A percentile compares a stretch with the other conserved stretches of the same genome.
phyloP scores from a whole-genome alignment of 108 stramenopile genomes.

The Nitzschia sp. region DNA sequence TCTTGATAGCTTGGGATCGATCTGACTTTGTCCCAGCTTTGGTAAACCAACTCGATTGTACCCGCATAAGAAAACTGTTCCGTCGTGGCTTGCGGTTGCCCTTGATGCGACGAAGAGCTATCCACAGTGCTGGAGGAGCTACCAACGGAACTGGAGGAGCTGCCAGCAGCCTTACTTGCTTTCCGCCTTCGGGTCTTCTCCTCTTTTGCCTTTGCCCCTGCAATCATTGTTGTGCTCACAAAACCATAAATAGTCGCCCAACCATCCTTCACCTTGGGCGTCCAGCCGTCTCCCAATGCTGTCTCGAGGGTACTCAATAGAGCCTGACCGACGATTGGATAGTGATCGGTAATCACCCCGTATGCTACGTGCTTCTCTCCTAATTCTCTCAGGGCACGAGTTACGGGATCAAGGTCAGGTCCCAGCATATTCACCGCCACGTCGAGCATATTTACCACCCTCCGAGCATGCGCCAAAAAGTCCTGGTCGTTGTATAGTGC shows the following conservation, averaged over 20 bases:
- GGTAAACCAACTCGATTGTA: neutral
- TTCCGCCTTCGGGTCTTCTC: no score
- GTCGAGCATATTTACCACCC: slow-evolving; percentile 28
- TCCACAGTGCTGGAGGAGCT: no score
- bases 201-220: slow-evolving; percentile 11
- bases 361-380: slow-evolving; percentile 32
- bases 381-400: slow-evolving; percentile 6
- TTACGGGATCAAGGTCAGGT: slow-evolving; percentile 28
- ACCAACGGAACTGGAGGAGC: no score
- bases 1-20: slow-evolving; percentile 36
- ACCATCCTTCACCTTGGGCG: slow-evolving; percentile 24
- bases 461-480: slow-evolving; percentile 31
- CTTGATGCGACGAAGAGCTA: no score
- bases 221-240: slow-evolving; percentile 16
- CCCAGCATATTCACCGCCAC: slow-evolving; percentile 25
- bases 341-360: slow-evolving; percentile 34
- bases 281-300: slow-evolving; percentile 37
- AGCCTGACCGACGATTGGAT: slow-evolving; percentile 41
- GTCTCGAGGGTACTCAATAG: slow-evolving; percentile 35
- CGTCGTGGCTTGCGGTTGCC: no score
- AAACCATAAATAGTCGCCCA: slow-evolving; percentile 24
- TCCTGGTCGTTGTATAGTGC: slow-evolving; percentile 17
- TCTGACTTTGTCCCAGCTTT: slow-evolving; percentile 10
- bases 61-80: no score
- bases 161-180: no score